Evolutionary conservation across 306 rosid species (phyloP).

Genomic region (Sesbania bispinosa): DNA sequence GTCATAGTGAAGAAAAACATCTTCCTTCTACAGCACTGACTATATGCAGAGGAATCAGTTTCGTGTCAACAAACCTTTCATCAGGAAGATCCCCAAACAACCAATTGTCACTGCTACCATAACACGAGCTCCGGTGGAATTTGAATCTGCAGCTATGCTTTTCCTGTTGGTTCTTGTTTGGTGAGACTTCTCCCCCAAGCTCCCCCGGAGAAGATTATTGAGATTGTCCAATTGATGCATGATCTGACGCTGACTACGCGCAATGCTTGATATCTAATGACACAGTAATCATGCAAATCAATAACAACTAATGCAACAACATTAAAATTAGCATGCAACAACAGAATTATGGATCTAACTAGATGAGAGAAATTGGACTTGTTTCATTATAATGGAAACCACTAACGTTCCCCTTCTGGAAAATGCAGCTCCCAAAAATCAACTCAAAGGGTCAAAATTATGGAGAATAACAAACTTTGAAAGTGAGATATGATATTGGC

Average conservation of each 20-base stretch:
- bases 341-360: background rate
- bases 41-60: constrained; percentile 36
- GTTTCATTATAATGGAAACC: background rate
- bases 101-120: constrained; percentile 55
- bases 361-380: background rate
- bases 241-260: constrained; percentile 78
- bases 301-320: background rate
- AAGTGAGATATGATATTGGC: constrained; percentile 5
- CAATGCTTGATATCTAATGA: constrained; percentile 57
- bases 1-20: background rate
- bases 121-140: constrained; percentile 38
- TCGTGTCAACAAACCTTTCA: constrained; percentile 48
- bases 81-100: constrained; percentile 64
- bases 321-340: background rate
- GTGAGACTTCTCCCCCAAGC: constrained; percentile 41
- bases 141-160: constrained; percentile 30
- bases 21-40: background rate
- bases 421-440: background rate
- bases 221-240: constrained; percentile 81
- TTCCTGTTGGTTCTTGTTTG: constrained; percentile 54
- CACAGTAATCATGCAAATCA: constrained; percentile 6
- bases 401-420: background rate
- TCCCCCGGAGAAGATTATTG: constrained; percentile 59
- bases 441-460: background rate
- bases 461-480: background rate